These are phyloP conservation scores for Fusarium sp. DNA, from an alignment of 2,329 filamentous ascomycete species.

Conservation along the genomic window DNA sequence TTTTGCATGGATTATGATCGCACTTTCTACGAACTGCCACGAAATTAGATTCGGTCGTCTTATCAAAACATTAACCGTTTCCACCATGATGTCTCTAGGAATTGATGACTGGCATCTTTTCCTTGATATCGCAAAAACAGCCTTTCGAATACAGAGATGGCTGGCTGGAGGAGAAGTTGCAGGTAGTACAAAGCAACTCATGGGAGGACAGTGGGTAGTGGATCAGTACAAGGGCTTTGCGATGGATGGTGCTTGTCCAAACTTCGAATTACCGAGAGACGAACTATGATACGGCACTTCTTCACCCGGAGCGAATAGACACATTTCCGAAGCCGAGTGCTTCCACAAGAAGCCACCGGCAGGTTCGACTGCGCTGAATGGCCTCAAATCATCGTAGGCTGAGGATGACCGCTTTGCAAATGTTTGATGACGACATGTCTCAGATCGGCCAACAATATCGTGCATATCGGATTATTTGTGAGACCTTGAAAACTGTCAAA, in stretches of 20 bases:
- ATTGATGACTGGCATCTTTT: slow-evolving; percentile 62
- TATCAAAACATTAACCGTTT: slow-evolving; percentile 58
- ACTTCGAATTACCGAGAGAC: slow-evolving; percentile 27
- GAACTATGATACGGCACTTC: slow-evolving; percentile 3
- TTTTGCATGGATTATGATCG: slow-evolving; percentile 60
- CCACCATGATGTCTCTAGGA: slow-evolving; percentile 57
- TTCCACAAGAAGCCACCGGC: slow-evolving; percentile 3
- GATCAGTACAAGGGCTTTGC: slow-evolving; percentile 43
- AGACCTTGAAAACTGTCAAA: slow-evolving; percentile 28
- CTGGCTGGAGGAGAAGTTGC: slow-evolving; percentile 46
- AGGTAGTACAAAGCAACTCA: slow-evolving; percentile 33
- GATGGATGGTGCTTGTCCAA: slow-evolving; percentile 35
- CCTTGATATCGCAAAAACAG: slow-evolving; percentile 51
- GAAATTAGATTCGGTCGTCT: slow-evolving; percentile 56
- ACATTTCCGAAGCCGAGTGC: neutral
- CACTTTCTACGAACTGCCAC: slow-evolving; percentile 55
- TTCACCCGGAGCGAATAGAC: neutral
- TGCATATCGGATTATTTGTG: slow-evolving; percentile 17
- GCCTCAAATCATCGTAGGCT: neutral
- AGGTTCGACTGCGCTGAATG: neutral
- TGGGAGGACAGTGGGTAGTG: slow-evolving; percentile 42
- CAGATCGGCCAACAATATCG: neutral
- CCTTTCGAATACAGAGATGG: slow-evolving; percentile 57
- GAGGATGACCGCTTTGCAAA: slow-evolving; percentile 2
- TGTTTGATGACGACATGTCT: slow-evolving; percentile 42